Evolutionary conservation across 148 eudicot species (phyloP).

Genomic region (Rhododendron ferrugineum): DNA sequence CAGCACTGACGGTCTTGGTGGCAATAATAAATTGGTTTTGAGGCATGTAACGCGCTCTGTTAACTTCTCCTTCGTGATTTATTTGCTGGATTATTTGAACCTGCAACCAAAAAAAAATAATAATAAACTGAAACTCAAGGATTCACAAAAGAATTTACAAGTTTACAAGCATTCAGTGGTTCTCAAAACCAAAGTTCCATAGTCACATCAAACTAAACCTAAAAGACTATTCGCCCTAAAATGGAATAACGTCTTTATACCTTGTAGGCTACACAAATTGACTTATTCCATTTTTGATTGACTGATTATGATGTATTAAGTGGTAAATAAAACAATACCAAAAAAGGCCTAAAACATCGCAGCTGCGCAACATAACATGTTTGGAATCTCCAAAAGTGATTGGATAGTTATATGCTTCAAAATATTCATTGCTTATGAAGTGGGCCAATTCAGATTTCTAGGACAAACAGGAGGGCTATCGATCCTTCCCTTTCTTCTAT

Average conservation of each 20-base stretch:
- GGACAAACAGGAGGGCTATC: background rate
- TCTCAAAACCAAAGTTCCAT: background rate
- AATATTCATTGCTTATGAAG: background rate
- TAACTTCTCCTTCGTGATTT: slow-evolving; percentile 88
- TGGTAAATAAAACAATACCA: background rate
- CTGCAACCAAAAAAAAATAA: slow-evolving; percentile 30
- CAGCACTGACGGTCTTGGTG: slow-evolving; percentile 80
- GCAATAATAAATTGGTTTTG: slow-evolving; percentile 84
- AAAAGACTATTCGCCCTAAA: background rate
- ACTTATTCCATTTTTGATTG: background rate
- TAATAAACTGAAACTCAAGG: background rate
- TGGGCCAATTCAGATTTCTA: background rate
- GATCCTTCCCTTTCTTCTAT: background rate
- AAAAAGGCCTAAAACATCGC: background rate
- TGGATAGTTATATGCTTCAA: background rate
- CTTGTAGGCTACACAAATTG: too few relatives aligned
- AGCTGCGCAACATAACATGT: background rate
- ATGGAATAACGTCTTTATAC: background rate
- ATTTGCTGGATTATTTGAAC: slow-evolving; percentile 90
- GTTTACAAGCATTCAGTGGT: background rate
- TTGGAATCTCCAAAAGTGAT: background rate
- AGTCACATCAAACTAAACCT: background rate
- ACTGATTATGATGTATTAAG: background rate
- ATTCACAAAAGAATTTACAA: background rate
- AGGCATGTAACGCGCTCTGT: slow-evolving; percentile 92